Conservation (phyloP, 2,329 filamentous ascomycete genomes). For the Exophiala bonariae region DNA sequence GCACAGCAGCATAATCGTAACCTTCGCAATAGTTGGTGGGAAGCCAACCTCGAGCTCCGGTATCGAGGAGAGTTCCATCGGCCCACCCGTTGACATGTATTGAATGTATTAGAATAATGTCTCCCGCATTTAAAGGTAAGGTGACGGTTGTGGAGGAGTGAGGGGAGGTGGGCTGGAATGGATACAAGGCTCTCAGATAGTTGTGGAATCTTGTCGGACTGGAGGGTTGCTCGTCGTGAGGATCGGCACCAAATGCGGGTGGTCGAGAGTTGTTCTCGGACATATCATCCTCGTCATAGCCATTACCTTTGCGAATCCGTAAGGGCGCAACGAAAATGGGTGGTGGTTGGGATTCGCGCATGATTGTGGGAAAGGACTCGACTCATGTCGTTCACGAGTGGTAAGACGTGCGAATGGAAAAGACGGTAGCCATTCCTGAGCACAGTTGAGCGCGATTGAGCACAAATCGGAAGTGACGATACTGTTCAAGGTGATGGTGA, state of each 20-base stretch:
- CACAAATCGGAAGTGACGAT: neutral
- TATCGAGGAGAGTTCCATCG: constrained; percentile 84
- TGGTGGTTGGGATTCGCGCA: constrained; percentile 19
- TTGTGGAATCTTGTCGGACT: constrained; percentile 78
- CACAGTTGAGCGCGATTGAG: neutral
- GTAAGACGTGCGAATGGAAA: neutral
- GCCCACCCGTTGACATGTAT: constrained; percentile 99
- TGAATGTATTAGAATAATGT: constrained; percentile 91
- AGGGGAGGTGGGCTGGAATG: constrained; percentile 77
- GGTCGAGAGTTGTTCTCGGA: constrained; percentile 26
- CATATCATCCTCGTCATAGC: constrained; percentile 10
- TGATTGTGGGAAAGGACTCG: constrained; percentile 11
- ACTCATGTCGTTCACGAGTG: constrained; percentile 16
- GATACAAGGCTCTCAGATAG: constrained; percentile 91
- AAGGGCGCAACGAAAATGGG: constrained; percentile 32
- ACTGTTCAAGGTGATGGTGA: neutral
- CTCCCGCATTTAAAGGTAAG: constrained; percentile 82
- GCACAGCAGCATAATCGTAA: constrained; percentile 86
- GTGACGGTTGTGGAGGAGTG: constrained; percentile 85
- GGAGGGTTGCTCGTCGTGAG: constrained; percentile 43
- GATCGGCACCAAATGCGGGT: constrained; percentile 23
- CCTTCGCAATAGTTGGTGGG: constrained; percentile 98
- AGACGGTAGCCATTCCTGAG: neutral
- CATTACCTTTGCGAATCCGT: constrained; percentile 22
- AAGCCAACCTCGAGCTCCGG: constrained; percentile 88